Conservation (phyloP, 768 basidiomycete genomes). For the Mycena belliarum region DNA sequence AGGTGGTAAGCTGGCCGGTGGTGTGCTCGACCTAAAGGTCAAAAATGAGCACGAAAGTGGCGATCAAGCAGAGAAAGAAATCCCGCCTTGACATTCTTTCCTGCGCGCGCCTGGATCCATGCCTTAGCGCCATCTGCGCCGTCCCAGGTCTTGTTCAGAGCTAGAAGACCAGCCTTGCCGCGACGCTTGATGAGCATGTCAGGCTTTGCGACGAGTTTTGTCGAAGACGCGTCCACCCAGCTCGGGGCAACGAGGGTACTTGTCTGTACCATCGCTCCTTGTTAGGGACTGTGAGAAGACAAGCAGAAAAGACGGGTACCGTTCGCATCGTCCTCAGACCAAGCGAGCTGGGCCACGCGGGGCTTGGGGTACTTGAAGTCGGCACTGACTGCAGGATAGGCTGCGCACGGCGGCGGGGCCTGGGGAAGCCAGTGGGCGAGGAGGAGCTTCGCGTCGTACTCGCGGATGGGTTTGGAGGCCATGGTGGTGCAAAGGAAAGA, state of each 20-base stretch:
- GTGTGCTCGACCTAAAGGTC: conserved; percentile 78
- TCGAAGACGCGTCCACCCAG: conserved; percentile 25
- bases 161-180: conserved; percentile 95
- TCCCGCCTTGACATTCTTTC: conserved; percentile 87
- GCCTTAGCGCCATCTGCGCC: conserved; percentile 80
- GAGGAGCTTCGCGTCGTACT: conserved; percentile 98
- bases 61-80: conserved; percentile 8
- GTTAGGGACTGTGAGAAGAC: background rate
- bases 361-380: conserved; percentile 25
- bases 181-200: conserved; percentile 99
- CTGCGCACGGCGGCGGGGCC: conserved; percentile 53
- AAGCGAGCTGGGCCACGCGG: conserved; percentile 58
- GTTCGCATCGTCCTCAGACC: conserved; percentile 31
- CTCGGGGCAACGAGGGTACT: conserved; percentile 19
- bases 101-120: conserved; percentile 88
- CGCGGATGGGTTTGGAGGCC: conserved; percentile 21
- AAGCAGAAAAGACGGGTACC: background rate
- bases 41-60: conserved; percentile 7
- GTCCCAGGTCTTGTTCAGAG: conserved; percentile 90
- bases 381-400: conserved; percentile 12
- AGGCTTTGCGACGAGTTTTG: conserved; percentile 89
- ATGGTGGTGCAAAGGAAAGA: conserved; percentile 8
- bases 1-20: conserved; percentile 94
- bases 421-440: conserved; percentile 97
- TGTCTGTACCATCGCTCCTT: conserved; percentile 6